Base-by-base conservation (phyloP, 176 grass and related monocot species). In the bread wheat (Triticum aestivum) region DNA sequence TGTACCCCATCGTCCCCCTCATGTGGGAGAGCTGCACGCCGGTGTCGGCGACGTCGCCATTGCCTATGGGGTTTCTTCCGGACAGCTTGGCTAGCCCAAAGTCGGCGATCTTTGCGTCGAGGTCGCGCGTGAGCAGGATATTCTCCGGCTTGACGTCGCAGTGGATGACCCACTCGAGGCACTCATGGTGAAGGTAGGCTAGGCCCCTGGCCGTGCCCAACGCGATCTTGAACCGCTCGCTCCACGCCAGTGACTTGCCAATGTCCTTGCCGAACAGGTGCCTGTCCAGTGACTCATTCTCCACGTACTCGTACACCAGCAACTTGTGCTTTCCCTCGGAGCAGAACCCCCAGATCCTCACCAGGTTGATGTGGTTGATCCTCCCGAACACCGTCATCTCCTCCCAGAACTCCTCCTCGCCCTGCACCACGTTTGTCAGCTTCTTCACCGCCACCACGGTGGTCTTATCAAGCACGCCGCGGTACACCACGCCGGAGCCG, bases 301-400 rank as follows among this genome's bases (percentile, higher is more conserved):
- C 89, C 51, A 93, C 74, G 59, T 84, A 91, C 73, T 97, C 89
- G 11, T 91, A 93, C 5, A 93, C 89, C 42, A 97, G 80, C 29
- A 97, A 75, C 21, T 73, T 78, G 10, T 90, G 79, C 26, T 62
- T 72, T 21, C 82, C 85, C 62, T 93, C 83, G 18, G 85, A 90
- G 75, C 91, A 97, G 49, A 90, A 92, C 0, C 94, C 94, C 69
- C 82, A 88, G 20, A 90, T 88, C 73, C 87, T 45, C 11, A 93
- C 85, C 20, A 97, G 58, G 29, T 97, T 97, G 6, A 96, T 93
- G 64, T 97, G 94, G 82, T 97, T 90, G 70, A 96, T 93, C 62
- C 85, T 76, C 13, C 85, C 89, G 54, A 97, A 88, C 21, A 97
- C 9, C 14, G 78, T 85, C 74, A 97, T 84, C 51, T 97, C 89